Evolutionary conservation across 2,329 filamentous ascomycete species (phyloP).

Genomic region (Monilinia aucupariae): DNA sequence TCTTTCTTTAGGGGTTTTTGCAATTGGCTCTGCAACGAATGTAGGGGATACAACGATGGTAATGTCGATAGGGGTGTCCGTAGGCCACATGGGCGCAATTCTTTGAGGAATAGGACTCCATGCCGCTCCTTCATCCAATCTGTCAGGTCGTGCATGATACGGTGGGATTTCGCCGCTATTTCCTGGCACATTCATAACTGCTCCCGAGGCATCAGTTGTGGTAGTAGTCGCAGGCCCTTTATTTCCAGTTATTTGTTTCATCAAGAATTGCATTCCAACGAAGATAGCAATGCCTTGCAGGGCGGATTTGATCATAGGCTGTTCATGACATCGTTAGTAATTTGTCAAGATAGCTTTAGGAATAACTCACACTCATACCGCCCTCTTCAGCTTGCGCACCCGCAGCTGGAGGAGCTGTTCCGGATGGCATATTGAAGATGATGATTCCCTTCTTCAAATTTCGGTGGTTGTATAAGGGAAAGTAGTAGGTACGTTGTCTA

Average conservation of each 20-base stretch:
- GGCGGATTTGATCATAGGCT: conserved; percentile 36
- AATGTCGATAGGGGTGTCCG: conserved; percentile 74
- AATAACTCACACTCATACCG: conserved; percentile 33
- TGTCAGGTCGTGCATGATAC: conserved; percentile 58
- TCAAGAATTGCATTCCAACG: conserved; percentile 50
- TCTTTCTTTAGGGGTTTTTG: conserved; percentile 57
- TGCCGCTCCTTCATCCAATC: conserved; percentile 54
- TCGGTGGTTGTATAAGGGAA: not conserved
- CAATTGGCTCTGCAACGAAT: conserved; percentile 62
- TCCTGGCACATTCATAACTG: conserved; percentile 47
- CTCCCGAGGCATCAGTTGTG: conserved; percentile 48
- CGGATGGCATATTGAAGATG: conserved; percentile 33
- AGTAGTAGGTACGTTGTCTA: conserved; percentile 6
- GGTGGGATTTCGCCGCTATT: conserved; percentile 55
- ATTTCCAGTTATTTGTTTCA: conserved; percentile 49
- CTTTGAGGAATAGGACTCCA: conserved; percentile 62
- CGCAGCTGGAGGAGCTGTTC: conserved; percentile 31
- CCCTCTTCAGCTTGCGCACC: conserved; percentile 29
- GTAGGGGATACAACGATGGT: conserved; percentile 77
- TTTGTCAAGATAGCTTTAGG: not conserved
- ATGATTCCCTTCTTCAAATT: not conserved
- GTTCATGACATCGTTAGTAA: conserved; percentile 19
- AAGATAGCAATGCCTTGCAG: conserved; percentile 53
- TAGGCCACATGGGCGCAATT: conserved; percentile 83
- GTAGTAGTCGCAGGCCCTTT: conserved; percentile 40